A percentile compares a stretch with the other conserved stretches of the same genome.
Evolutionary conservation across 2,329 filamentous ascomycete species (phyloP).

Genomic region (Aphanocladium album): DNA sequence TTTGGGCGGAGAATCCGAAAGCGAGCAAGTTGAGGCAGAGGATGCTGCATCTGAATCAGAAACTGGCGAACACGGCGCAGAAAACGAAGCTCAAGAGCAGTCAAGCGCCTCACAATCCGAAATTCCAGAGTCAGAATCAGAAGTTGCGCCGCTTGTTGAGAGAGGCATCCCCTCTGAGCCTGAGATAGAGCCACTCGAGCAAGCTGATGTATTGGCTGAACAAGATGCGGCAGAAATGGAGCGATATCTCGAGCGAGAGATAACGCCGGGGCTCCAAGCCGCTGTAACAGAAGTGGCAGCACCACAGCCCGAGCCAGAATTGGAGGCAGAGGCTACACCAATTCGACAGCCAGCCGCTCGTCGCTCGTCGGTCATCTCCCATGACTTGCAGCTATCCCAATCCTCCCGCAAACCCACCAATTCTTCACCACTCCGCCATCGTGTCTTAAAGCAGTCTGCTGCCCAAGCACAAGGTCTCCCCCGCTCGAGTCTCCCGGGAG

Average conservation of each 20-base stretch:
- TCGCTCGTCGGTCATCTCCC: slow-evolving; percentile 16
- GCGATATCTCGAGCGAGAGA: neutral
- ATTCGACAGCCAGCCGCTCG: slow-evolving; percentile 16
- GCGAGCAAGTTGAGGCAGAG: neutral
- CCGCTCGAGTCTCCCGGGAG: neutral
- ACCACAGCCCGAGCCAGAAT: neutral
- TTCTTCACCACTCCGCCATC: slow-evolving; percentile 27
- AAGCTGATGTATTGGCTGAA: neutral
- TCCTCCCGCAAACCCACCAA: slow-evolving; percentile 11
- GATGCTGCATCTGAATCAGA: neutral
- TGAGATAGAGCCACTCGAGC: neutral
- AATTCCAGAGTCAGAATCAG: neutral
- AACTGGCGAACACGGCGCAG: neutral
- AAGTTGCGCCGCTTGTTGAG: neutral
- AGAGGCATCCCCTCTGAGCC: neutral
- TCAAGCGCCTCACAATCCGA: neutral
- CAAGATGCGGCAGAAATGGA: slow-evolving; percentile 1
- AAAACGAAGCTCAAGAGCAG: neutral
- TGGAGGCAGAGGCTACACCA: slow-evolving; percentile 11
- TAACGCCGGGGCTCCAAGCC: neutral
- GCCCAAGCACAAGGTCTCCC: neutral
- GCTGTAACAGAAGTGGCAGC: neutral
- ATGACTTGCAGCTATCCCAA: neutral
- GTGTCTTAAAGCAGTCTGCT: slow-evolving; percentile 23
- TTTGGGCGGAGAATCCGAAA: slow-evolving; percentile 5